Evolutionary conservation across 1,284 basidiomycete species (phyloP).

Genomic region (Hemileia vastatrix): DNA sequence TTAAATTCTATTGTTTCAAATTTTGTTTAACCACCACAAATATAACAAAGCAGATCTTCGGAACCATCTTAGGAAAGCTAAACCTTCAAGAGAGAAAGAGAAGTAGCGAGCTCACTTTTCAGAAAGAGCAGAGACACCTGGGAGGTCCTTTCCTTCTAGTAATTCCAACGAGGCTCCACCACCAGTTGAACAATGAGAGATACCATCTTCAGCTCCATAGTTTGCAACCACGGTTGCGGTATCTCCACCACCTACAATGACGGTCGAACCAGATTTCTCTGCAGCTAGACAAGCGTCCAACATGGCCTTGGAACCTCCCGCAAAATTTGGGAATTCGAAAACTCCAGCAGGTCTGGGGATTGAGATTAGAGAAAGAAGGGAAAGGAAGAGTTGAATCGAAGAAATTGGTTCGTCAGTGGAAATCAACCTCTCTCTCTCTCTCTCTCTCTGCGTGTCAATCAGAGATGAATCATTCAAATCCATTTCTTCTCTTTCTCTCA

Average conservation of each 20-base stretch:
- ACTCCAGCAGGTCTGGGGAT: conserved; percentile 94
- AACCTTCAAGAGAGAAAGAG: neutral
- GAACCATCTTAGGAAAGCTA: too few species aligned
- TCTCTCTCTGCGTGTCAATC: too few species aligned
- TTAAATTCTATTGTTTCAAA: too few species aligned
- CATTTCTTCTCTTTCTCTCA: neutral
- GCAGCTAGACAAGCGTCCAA: conserved; percentile 81
- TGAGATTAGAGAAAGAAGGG: conserved; percentile 1
- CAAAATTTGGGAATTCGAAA: conserved; percentile 90
- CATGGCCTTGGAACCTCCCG: conserved; percentile 70
- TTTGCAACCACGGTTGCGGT: conserved; percentile 83
- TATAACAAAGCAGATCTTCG: too few species aligned
- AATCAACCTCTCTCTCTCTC: too few species aligned
- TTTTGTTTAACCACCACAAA: too few species aligned
- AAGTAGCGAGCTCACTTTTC: conserved; percentile 24
- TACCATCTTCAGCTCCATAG: conserved; percentile 62
- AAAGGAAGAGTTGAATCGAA: too few species aligned
- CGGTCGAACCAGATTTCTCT: conserved; percentile 71
- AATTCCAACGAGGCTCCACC: conserved; percentile 91
- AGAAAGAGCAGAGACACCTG: conserved; percentile 34
- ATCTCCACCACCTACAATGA: conserved; percentile 83
- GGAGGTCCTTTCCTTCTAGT: conserved; percentile 82
- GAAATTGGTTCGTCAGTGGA: neutral
- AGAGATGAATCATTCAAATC: too few species aligned
- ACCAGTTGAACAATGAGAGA: conserved; percentile 93